phyloP scores from a whole-genome alignment of 139 green algal genomes.

The Bryopsis sp. region DNA sequence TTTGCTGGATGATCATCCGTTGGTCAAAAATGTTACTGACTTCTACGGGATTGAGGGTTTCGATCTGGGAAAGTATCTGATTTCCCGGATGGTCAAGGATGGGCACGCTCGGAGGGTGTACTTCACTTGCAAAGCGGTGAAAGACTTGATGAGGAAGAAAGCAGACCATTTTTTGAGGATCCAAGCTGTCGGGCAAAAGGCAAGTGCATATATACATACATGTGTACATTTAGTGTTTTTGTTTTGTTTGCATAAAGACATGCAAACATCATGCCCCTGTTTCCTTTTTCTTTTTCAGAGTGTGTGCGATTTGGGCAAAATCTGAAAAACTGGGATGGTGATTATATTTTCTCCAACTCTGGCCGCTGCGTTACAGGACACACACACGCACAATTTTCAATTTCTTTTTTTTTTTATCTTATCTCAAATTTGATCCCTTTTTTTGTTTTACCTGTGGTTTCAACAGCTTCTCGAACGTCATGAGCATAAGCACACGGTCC shows the following conservation, averaged over 20 bases:
- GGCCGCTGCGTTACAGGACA: background rate
- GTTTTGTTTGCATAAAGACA: background rate
- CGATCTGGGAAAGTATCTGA: constrained; percentile 15
- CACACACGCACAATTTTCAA: background rate
- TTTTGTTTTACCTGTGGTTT: background rate
- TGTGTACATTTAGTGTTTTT: background rate
- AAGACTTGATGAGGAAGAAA: background rate
- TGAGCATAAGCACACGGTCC: constrained; percentile 39
- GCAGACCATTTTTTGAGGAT: background rate
- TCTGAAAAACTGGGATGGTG: background rate
- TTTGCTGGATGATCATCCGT: background rate
- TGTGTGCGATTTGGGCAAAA: background rate
- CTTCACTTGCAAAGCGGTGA: constrained; percentile 1
- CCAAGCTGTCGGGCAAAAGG: background rate
- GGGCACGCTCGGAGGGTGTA: background rate
- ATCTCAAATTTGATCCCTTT: too few species aligned
- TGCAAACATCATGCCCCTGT: background rate
- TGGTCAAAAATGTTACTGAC: constrained; percentile 1
- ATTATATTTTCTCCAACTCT: background rate
- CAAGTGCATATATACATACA: background rate
- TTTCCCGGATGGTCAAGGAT: background rate
- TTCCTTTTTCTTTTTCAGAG: background rate
- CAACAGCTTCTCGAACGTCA: constrained; percentile 77
- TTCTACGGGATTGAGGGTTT: constrained; percentile 16
- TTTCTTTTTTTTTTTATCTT: background rate